Conservation (phyloP, 805 yeast genomes). For the Kazachstania taianensis region DNA sequence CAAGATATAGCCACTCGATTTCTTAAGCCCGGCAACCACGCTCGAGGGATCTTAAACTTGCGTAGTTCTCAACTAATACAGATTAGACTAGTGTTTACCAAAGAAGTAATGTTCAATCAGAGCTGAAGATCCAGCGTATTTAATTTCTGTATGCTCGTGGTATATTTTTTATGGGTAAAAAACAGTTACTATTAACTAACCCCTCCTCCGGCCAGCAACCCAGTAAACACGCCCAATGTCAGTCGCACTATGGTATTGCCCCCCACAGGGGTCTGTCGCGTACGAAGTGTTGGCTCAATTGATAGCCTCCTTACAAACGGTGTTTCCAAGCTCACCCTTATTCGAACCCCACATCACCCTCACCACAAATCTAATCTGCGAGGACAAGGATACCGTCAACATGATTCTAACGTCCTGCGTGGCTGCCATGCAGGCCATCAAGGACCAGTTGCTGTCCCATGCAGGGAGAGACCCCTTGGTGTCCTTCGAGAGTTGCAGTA, state of each 20-base stretch:
- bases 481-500: conserved; percentile 17
- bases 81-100: too few species aligned
- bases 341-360: conserved; percentile 75
- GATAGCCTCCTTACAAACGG: conserved; percentile 54
- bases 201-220: too few species aligned
- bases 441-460: conserved; percentile 8
- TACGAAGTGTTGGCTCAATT: conserved; percentile 48
- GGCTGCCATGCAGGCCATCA: conserved; percentile 43
- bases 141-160: too few species aligned
- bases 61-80: too few species aligned
- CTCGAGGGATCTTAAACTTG: too few species aligned
- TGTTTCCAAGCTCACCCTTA: conserved; percentile 60
- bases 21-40: too few species aligned
- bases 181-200: too few species aligned
- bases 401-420: conserved; percentile 42
- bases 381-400: conserved; percentile 46
- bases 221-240: too few species aligned
- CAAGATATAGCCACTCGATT: too few species aligned
- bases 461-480: conserved; percentile 11
- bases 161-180: too few species aligned
- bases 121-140: too few species aligned
- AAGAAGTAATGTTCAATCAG: too few species aligned
- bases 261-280: conserved; percentile 43
- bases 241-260: conserved; percentile 70
- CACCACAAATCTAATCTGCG: conserved; percentile 47